These are phyloP conservation scores for Cetradonia linearis DNA, from an alignment of 495 filamentous ascomycete genomes.

Conservation along the genomic window DNA sequence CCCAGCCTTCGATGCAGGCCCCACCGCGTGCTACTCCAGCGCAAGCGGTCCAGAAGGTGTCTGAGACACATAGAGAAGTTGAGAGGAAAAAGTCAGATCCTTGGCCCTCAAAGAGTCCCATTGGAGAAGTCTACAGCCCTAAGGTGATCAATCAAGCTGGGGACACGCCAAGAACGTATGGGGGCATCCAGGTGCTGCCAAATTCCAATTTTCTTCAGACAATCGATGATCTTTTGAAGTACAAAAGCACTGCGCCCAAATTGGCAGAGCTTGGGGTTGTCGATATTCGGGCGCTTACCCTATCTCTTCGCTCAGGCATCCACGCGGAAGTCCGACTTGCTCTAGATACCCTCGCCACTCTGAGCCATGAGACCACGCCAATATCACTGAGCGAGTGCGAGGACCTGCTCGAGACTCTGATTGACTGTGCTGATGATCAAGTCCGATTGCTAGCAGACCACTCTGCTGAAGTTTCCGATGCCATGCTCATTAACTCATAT, in stretches of 20 bases:
- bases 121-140: constrained; percentile 8
- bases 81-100: constrained; percentile 6
- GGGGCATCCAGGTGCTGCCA: constrained; percentile 35
- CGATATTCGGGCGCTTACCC: constrained; percentile 83
- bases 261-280: constrained; percentile 75
- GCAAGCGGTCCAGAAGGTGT: constrained; percentile 9
- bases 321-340: constrained; percentile 79
- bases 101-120: constrained; percentile 2
- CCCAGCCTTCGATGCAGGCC: constrained; percentile 13
- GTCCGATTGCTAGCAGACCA: constrained; percentile 68
- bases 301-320: constrained; percentile 87
- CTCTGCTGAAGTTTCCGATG: constrained; percentile 72
- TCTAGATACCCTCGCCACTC: constrained; percentile 66
- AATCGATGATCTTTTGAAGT: constrained; percentile 50
- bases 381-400: constrained; percentile 68
- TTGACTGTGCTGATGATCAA: constrained; percentile 87
- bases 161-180: constrained; percentile 30
- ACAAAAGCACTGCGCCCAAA: constrained; percentile 61
- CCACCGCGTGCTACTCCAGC: constrained; percentile 6
- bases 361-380: constrained; percentile 54
- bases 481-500: constrained; percentile 68
- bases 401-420: constrained; percentile 74
- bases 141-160: background rate
- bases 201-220: constrained; percentile 46
- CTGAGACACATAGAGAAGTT: background rate